A percentile compares a stretch with the other conserved stretches of the same genome.
Evolutionary conservation across 2,329 filamentous ascomycete species (phyloP).

Genomic region (Cordyceps javanica): DNA sequence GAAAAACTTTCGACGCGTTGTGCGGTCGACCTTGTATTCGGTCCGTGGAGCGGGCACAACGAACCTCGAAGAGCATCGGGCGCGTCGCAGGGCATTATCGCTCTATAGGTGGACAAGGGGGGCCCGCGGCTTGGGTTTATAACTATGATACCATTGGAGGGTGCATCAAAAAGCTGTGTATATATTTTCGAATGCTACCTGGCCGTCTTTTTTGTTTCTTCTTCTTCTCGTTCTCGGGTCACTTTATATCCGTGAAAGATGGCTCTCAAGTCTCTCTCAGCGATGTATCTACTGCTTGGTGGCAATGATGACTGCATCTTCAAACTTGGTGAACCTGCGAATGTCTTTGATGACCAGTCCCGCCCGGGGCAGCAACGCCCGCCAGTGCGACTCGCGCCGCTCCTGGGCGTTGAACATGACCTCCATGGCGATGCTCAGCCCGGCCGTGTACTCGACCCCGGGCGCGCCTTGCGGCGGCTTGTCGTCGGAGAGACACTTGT

Average conservation of each 20-base stretch:
- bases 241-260: too few relatives aligned
- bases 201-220: too few relatives aligned
- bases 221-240: too few relatives aligned
- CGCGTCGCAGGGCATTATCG: constrained; percentile 42
- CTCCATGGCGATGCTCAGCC: constrained; percentile 20
- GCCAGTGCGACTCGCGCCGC: constrained; percentile 20
- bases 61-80: constrained; percentile 38
- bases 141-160: not conserved
- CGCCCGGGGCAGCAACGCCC: constrained; percentile 16
- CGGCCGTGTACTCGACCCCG: constrained; percentile 18
- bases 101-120: constrained; percentile 45
- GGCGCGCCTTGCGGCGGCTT: constrained; percentile 15
- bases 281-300: not conserved
- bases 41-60: constrained; percentile 35
- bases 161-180: not conserved
- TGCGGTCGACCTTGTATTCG: constrained; percentile 42
- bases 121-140: constrained; percentile 28
- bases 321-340: constrained; percentile 19
- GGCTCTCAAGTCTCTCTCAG: not conserved
- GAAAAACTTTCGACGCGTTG: constrained; percentile 50
- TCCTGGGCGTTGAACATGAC: constrained; percentile 21
- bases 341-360: constrained; percentile 19
- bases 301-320: constrained; percentile 19
- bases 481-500: constrained; percentile 17
- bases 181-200: not conserved